phyloP scores from a whole-genome alignment of 192 early-diverging fungal species.

The Entrophospora sp. region DNA sequence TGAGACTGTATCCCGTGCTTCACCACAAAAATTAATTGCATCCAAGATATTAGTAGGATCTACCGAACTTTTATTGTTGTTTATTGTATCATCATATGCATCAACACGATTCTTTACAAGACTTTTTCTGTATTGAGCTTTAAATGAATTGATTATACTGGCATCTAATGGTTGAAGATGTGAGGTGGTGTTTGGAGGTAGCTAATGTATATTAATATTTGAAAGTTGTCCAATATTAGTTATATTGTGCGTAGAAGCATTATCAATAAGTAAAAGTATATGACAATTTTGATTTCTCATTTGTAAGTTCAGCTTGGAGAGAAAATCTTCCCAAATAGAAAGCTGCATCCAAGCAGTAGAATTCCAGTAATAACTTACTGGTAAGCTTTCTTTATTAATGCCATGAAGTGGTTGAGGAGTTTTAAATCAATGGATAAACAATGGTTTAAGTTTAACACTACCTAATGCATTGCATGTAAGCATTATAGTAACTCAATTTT shows the following conservation, averaged over 20 bases:
- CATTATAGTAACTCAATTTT: neutral
- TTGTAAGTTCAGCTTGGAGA: too few species aligned
- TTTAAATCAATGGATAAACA: neutral
- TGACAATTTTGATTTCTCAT: neutral
- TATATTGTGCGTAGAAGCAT: neutral
- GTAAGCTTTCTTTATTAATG: neutral
- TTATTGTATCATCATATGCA: neutral
- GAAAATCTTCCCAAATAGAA: neutral
- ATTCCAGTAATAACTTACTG: neutral
- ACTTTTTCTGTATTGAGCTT: neutral
- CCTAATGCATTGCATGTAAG: neutral
- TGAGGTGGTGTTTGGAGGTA: neutral
- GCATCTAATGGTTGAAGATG: neutral
- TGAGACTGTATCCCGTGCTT: neutral
- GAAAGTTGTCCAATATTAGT: neutral
- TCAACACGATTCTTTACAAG: neutral
- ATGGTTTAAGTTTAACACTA: neutral
- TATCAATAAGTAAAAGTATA: conserved; percentile 3
- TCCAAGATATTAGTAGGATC: neutral
- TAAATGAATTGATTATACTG: neutral
- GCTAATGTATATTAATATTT: neutral
- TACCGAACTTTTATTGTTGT: neutral
- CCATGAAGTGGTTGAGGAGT: neutral
- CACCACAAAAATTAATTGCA: neutral
- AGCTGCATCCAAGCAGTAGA: neutral